These are phyloP conservation scores for Cymbopogon flexuosus DNA, from an alignment of 202 grass and related monocot species.

Conservation along the genomic window DNA sequence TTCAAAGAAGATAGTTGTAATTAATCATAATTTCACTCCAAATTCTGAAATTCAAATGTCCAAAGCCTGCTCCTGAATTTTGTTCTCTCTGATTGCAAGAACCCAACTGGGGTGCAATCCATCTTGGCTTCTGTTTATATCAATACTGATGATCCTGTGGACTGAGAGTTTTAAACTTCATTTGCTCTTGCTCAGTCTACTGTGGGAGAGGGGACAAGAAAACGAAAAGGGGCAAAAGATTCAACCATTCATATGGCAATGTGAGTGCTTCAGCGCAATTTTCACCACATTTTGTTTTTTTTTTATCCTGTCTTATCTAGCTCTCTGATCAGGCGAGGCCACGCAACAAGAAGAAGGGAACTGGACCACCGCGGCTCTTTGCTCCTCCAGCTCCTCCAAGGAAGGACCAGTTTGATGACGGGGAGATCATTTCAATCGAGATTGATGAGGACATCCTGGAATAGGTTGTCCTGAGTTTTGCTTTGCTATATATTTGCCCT, in stretches of 20 bases:
- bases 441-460: constrained; percentile 54
- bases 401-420: constrained; percentile 56
- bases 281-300: neutral
- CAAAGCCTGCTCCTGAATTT: neutral
- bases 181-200: constrained; percentile 35
- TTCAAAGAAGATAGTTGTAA: neutral
- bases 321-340: constrained; percentile 42
- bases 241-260: constrained; percentile 54
- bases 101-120: neutral
- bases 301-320: neutral
- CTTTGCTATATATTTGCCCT: neutral
- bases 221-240: constrained; percentile 51
- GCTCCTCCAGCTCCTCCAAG: constrained; percentile 47
- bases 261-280: constrained; percentile 27
- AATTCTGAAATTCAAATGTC: neutral
- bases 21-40: neutral
- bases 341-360: constrained; percentile 58
- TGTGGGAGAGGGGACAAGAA: constrained; percentile 54
- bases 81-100: neutral
- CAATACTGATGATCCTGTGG: neutral
- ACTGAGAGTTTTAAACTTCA: neutral
- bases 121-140: neutral
- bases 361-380: constrained; percentile 37
- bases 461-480: constrained; percentile 32
- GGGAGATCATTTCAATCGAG: constrained; percentile 40